Evolutionary conservation across 2,329 filamentous ascomycete genomes (phyloP), one percentile per base, ranked within the genome.

Genomic region (Ophiostoma ulmi): DNA sequence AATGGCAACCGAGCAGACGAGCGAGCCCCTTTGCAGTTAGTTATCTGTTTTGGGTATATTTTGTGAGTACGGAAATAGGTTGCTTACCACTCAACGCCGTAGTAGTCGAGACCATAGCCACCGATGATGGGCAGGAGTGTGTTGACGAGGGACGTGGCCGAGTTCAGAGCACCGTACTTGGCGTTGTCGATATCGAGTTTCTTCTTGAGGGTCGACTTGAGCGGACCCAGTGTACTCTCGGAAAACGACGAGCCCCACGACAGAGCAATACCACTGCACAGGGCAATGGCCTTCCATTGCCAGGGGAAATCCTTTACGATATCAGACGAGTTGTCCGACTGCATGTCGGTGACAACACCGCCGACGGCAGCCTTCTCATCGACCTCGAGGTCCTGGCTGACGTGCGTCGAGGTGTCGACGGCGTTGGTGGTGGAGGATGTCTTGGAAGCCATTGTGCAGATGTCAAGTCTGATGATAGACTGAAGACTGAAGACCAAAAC

Each of bases 221-320:
- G 72, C 1, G 76, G 76, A 0, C 76, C 76, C 0, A 77, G 72
- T 0, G 74, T 76, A 17, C 75, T 76, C 65, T 76, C 75, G 0
- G 75, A 75, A 44, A 76, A 76, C 0, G 75, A 76, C 8, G 75
- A 76, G 35, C 75, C 75, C 73, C 74, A 76, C 20, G 75, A 76
- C 26, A 76, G 73, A 11, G 70, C 70, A 20, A 76, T 64, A 55
- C 75, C 75, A 44, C 74, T 74, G 26, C 68, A 36, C 14, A 76
- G 74, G 14, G 75, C 75, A 1, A 69, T 74, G 6, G 74, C 44
- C 52, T 76, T 76, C 75, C 75, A 76, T 2, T 70, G 55, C 69
- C 72, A 72, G 1, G 75, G 75, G 41, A 76, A 76, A 64, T 76
- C 75, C 13, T 22, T 38, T 1, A 66, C 38, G 36, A 22, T 14